These are phyloP conservation scores for Peniophora sp. DNA, from an alignment of 1,284 basidiomycete species.

Conservation along the genomic window DNA sequence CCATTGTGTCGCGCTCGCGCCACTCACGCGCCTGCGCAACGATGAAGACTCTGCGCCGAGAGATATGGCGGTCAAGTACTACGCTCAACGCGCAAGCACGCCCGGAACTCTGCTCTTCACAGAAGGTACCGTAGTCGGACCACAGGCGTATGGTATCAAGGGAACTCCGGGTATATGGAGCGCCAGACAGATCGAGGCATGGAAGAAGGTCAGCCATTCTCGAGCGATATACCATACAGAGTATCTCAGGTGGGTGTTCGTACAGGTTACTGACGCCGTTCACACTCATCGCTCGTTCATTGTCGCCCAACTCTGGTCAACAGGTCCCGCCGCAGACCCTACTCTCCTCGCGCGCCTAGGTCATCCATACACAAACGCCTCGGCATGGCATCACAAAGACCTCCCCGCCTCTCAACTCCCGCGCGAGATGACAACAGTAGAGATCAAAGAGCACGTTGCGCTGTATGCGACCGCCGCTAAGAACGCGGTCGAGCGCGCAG, in stretches of 20 bases:
- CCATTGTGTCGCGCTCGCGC: conserved; percentile 39
- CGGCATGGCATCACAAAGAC: conserved; percentile 29
- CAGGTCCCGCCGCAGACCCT: conserved; percentile 30
- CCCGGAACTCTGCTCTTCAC: conserved; percentile 40
- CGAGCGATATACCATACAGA: neutral
- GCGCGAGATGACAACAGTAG: conserved; percentile 18
- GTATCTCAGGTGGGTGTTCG: neutral
- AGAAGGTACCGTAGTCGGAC: conserved; percentile 35
- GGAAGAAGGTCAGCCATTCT: conserved; percentile 32
- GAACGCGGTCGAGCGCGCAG: conserved; percentile 32
- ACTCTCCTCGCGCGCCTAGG: conserved; percentile 19
- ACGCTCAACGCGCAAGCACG: conserved; percentile 31
- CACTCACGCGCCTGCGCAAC: conserved; percentile 33
- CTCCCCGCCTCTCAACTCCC: conserved; percentile 17
- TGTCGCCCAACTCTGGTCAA: conserved; percentile 38
- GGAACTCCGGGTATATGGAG: conserved; percentile 36
- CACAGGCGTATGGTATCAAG: conserved; percentile 26
- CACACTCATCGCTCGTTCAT: conserved; percentile 28
- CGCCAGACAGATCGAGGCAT: conserved; percentile 33
- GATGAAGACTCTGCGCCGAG: conserved; percentile 15
- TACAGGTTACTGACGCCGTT: conserved; percentile 18
- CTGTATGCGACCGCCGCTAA: conserved; percentile 28
- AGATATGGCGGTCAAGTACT: conserved; percentile 33
- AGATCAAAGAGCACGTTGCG: conserved; percentile 34
- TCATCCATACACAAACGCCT: conserved; percentile 28